These are phyloP conservation scores for Trametes sanguinea DNA, from an alignment of 768 basidiomycete genomes.

Conservation along the genomic window DNA sequence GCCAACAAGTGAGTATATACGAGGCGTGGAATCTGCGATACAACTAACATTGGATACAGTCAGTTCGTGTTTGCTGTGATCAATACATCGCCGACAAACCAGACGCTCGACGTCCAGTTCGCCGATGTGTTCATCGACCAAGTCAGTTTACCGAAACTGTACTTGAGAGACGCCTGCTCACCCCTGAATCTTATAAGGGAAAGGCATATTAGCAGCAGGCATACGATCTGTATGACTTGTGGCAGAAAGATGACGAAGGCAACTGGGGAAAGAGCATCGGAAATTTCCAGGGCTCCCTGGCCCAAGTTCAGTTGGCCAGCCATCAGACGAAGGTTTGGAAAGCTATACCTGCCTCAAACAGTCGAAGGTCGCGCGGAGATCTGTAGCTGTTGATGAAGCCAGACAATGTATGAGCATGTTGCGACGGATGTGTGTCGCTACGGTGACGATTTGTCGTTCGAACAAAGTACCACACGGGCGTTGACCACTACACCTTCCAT, in stretches of 20 bases:
- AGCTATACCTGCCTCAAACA: conserved; percentile 25
- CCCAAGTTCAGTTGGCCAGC: conserved; percentile 28
- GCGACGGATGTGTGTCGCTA: too few relatives aligned
- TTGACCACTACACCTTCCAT: conserved; percentile 16
- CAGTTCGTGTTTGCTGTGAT: conserved; percentile 38
- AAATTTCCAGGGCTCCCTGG: conserved; percentile 25
- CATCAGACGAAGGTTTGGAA: conserved; percentile 37
- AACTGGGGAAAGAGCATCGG: conserved; percentile 32
- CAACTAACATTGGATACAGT: conserved; percentile 2
- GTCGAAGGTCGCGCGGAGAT: too few relatives aligned
- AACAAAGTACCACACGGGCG: too few relatives aligned
- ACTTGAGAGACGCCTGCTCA: too few relatives aligned
- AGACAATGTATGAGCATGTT: too few relatives aligned
- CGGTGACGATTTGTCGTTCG: too few relatives aligned
- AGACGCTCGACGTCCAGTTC: conserved; percentile 33
- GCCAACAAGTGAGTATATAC: conserved; percentile 32
- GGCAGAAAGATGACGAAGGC: conserved; percentile 34
- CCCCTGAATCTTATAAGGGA: too few relatives aligned
- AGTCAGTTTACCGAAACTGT: conserved; percentile 11
- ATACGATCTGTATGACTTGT: conserved; percentile 36
- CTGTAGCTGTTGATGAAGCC: too few relatives aligned
- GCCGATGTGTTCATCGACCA: conserved; percentile 39
- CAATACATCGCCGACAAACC: conserved; percentile 35
- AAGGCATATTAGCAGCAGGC: conserved; percentile 24
- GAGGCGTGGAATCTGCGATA: neutral